Conservation (phyloP, 1,284 basidiomycete genomes). For the Puccinia horiana region DNA sequence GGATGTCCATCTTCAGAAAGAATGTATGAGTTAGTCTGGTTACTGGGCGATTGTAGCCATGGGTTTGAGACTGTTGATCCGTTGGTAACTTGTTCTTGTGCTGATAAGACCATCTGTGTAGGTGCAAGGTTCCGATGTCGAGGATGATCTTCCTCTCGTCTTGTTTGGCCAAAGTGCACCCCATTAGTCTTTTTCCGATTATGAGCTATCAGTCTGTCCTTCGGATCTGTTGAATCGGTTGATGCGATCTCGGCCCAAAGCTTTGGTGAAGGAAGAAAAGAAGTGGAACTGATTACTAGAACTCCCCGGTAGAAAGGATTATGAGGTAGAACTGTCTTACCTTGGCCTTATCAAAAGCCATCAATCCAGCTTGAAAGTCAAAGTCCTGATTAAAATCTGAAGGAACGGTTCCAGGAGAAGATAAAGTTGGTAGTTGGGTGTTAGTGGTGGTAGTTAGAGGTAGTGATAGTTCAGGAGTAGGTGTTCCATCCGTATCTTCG, state of each 20-base stretch:
- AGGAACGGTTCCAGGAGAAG: conserved; percentile 1
- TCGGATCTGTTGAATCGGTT: conserved; percentile 40
- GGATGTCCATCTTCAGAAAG: conserved; percentile 28
- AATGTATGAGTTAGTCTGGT: neutral
- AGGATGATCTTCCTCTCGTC: neutral
- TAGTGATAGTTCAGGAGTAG: conserved; percentile 41
- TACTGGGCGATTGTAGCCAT: conserved; percentile 5
- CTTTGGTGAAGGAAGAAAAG: conserved; percentile 11
- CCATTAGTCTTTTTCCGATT: conserved; percentile 44
- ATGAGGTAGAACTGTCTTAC: conserved; percentile 1
- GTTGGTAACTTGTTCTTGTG: conserved; percentile 41
- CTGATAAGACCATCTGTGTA: conserved; percentile 40
- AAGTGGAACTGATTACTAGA: neutral
- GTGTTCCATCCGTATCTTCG: conserved; percentile 46
- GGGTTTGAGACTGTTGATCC: conserved; percentile 30
- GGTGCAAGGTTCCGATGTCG: conserved; percentile 36
- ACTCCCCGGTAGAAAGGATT: neutral
- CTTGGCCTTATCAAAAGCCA: conserved; percentile 49
- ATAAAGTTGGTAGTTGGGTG: neutral
- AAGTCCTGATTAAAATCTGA: conserved; percentile 48
- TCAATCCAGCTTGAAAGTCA: conserved; percentile 45
- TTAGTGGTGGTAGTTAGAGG: conserved; percentile 9
- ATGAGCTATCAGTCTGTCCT: conserved; percentile 34
- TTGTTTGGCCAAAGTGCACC: neutral
- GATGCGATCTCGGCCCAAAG: conserved; percentile 45